phyloP scores from a whole-genome alignment of 2,329 filamentous ascomycete species.

The Beauveria sp. region DNA sequence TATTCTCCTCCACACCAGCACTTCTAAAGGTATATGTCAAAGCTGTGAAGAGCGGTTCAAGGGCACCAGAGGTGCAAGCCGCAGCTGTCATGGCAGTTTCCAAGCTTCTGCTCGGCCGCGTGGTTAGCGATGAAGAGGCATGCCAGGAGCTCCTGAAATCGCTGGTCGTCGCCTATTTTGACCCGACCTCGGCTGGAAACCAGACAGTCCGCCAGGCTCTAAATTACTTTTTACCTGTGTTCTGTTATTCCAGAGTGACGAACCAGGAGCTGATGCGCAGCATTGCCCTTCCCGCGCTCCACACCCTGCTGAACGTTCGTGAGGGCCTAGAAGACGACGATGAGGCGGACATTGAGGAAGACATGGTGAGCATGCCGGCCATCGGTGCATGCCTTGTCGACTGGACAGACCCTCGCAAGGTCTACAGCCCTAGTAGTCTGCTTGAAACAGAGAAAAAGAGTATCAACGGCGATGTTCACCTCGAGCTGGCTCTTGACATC shows the following conservation, averaged over 20 bases:
- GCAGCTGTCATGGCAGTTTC: conserved; percentile 74
- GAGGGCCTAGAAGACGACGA: conserved; percentile 69
- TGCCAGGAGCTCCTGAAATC: conserved; percentile 73
- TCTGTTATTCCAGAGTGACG: conserved; percentile 75
- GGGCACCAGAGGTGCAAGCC: conserved; percentile 67
- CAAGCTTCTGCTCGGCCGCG: conserved; percentile 75
- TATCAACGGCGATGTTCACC: conserved; percentile 70
- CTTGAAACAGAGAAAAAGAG: conserved; percentile 53
- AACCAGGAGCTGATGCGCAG: conserved; percentile 77
- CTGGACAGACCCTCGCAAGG: conserved; percentile 91
- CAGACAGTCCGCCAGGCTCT: conserved; percentile 78
- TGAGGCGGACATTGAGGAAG: conserved; percentile 65
- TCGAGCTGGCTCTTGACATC: conserved; percentile 69
- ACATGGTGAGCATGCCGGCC: conserved; percentile 69
- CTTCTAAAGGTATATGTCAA: conserved; percentile 82
- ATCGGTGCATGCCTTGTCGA: conserved; percentile 81
- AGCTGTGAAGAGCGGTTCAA: conserved; percentile 65
- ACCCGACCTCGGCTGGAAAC: conserved; percentile 72
- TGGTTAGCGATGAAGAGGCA: conserved; percentile 62
- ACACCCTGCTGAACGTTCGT: conserved; percentile 64
- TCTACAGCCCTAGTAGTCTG: conserved; percentile 42
- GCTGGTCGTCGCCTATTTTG: conserved; percentile 81
- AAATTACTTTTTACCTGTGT: conserved; percentile 91
- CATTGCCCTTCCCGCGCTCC: conserved; percentile 66
- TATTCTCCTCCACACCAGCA: conserved; percentile 59